These are phyloP conservation scores for Apiospora malaysiana DNA, from an alignment of 2,329 filamentous ascomycete species.

Conservation along the genomic window DNA sequence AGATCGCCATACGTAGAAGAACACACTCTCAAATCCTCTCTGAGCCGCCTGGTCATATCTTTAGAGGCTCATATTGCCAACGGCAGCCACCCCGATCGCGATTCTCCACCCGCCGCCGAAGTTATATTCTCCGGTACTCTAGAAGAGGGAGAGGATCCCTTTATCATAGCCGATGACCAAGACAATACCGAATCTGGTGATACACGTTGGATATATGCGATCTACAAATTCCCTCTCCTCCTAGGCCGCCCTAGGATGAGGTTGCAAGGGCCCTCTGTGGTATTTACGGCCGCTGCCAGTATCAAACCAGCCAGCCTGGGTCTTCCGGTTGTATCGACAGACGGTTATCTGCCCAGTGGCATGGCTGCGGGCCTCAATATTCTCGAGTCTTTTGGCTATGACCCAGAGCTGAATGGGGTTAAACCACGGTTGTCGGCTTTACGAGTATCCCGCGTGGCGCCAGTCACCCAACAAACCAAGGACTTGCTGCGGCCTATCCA, in stretches of 20 bases:
- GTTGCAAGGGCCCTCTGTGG: constrained; percentile 68
- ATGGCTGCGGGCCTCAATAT: constrained; percentile 75
- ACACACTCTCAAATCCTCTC: constrained; percentile 59
- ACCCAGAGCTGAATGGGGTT: constrained; percentile 66
- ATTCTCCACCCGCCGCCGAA: constrained; percentile 58
- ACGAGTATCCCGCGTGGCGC: constrained; percentile 76
- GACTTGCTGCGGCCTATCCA: constrained; percentile 69
- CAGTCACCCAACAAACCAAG: constrained; percentile 63
- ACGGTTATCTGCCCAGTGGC: constrained; percentile 73
- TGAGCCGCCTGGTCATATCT: constrained; percentile 68
- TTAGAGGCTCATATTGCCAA: constrained; percentile 72
- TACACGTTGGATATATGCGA: constrained; percentile 54
- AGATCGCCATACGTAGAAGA: constrained; percentile 67
- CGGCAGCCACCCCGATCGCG: constrained; percentile 54
- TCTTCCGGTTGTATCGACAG: constrained; percentile 48
- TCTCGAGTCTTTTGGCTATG: constrained; percentile 73
- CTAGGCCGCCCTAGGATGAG: constrained; percentile 66
- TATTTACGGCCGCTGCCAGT: constrained; percentile 68
- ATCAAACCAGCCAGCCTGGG: constrained; percentile 58
- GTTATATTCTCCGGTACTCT: constrained; percentile 63
- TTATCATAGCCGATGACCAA: constrained; percentile 52
- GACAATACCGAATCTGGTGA: constrained; percentile 31
- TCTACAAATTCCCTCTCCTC: constrained; percentile 67
- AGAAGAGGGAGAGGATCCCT: constrained; percentile 54
- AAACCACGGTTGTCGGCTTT: constrained; percentile 74